Base-by-base conservation (phyloP, 2,329 filamentous ascomycete genomes). In the Pseudogymnoascus sp. region DNA sequence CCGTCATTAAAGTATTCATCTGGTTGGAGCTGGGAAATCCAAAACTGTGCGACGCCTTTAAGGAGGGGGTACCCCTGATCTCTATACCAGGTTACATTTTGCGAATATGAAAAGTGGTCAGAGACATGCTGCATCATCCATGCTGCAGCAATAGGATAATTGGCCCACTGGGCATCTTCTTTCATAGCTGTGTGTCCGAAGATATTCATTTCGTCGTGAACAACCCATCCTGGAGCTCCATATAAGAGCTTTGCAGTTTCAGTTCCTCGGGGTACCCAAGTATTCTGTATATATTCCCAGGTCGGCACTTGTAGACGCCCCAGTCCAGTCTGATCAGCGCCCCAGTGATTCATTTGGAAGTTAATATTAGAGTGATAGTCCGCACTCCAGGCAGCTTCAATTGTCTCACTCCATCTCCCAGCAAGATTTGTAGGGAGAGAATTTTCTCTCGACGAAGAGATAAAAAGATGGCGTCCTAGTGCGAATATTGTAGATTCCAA, bases 71-170 rank as follows among this genome's bases (percentile, higher is more conserved):
- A 85, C 0, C 80, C 83, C 5, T 73, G 72, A 4, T 76, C 10
- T 64, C 72, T 25, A 68, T 82, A 74, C 80, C 80, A 84, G 1
- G 70, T 68, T 0, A 66, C 44, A 64, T 84, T 76, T 27, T 74
- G 76, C 1, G 77, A 79, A 66, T 84, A 85, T 35, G 80, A 78
- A 68, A 78, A 86, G 66, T 81, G 77, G 63, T 86, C 82, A 71
- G 77, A 81, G 1, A 86, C 79, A 65, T 85, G 81, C 63, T 82
- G 80, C 76, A 83, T 84, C 74, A 85, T 79, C 84, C 83, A 86
- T 1, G 81, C 81, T 1, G 79, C 77, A 0, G 79, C 74, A 0
- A 77, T 79, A 29, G 78, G 75, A 65, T 80, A 72, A 42, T 69
- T 66, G 9, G 74, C 76, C 69, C 78, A 78, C 36, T 73, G 69